A percentile compares a stretch with the other conserved stretches of the same genome.
Evolutionary conservation across 345 rosid species (phyloP).

Genomic region (Euclidium syriacum): DNA sequence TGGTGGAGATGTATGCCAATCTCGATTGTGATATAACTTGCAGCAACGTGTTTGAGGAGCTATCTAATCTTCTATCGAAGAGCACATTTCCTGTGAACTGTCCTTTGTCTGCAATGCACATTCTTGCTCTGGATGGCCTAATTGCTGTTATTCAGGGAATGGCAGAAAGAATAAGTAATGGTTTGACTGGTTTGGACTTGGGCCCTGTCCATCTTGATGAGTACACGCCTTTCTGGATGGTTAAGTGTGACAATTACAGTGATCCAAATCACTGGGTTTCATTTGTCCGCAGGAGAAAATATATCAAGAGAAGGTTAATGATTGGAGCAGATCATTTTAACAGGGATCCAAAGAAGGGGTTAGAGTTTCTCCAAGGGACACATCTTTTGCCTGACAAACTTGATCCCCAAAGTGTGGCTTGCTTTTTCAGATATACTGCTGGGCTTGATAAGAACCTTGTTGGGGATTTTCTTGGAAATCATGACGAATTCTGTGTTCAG

Average conservation of each 20-base stretch:
- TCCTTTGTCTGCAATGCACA: conserved; percentile 94
- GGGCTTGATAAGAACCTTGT: conserved; percentile 98
- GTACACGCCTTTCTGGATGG: conserved; percentile 97
- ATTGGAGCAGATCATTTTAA: conserved; percentile 99
- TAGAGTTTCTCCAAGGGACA: conserved; percentile 97
- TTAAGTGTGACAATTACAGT: conserved; percentile 75
- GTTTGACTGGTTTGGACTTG: conserved; percentile 56
- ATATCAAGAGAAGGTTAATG: conserved; percentile 94
- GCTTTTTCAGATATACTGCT: conserved; percentile 94
- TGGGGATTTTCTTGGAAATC: conserved; percentile 97
- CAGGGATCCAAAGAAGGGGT: conserved; percentile 97
- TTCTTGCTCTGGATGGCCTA: conserved; percentile 94
- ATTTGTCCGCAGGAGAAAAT: conserved; percentile 84
- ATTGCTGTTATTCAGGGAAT: conserved; percentile 96
- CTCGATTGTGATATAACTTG: conserved; percentile 98
- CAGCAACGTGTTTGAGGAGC: conserved; percentile 95
- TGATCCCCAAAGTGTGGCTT: conserved; percentile 99
- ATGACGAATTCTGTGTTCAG: conserved; percentile 96
- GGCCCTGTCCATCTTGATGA: conserved; percentile 72
- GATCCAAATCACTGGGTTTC: conserved; percentile 92
- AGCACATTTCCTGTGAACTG: conserved; percentile 98
- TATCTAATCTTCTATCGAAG: conserved; percentile 86
- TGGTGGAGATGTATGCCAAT: conserved; percentile 99
- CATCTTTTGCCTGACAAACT: conserved; percentile 98
- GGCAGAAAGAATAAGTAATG: conserved; percentile 96